Evolutionary conservation across 257 asterid species (phyloP).

Genomic region (Ocimum tenuiflorum): DNA sequence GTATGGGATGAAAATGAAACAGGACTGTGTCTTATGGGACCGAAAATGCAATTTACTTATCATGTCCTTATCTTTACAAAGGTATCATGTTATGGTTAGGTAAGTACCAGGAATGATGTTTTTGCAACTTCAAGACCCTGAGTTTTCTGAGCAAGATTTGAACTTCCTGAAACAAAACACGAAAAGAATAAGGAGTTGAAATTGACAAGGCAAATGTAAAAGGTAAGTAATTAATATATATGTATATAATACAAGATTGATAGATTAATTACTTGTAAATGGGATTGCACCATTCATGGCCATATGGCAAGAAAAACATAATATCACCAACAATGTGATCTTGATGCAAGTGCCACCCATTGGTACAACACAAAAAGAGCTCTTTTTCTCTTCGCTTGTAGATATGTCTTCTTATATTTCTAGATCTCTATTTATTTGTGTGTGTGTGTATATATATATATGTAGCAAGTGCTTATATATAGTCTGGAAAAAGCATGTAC

Average conservation of each 20-base stretch:
- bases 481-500: background rate
- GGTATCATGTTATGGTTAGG: background rate
- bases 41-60: no score
- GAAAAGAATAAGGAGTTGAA: background rate
- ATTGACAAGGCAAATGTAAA: background rate
- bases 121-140: slow-evolving; percentile 15
- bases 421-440: background rate
- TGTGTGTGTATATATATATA: background rate
- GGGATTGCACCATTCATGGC: slow-evolving; percentile 40
- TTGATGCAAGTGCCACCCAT: slow-evolving; percentile 40
- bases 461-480: background rate
- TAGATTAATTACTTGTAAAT: slow-evolving; percentile 38
- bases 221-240: no score
- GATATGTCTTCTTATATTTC: background rate
- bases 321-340: slow-evolving; percentile 21
- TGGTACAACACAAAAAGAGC: slow-evolving; percentile 3
- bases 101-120: slow-evolving; percentile 32
- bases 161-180: slow-evolving; percentile 34
- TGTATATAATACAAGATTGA: background rate
- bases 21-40: no score
- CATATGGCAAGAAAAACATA: slow-evolving; percentile 36
- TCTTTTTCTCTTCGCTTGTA: slow-evolving; percentile 7
- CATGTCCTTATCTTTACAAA: no score
- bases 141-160: slow-evolving; percentile 26
- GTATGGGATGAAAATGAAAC: no score